These are phyloP conservation scores for Tulasnella sp. DNA, from an alignment of 768 basidiomycete genomes.

Conservation along the genomic window DNA sequence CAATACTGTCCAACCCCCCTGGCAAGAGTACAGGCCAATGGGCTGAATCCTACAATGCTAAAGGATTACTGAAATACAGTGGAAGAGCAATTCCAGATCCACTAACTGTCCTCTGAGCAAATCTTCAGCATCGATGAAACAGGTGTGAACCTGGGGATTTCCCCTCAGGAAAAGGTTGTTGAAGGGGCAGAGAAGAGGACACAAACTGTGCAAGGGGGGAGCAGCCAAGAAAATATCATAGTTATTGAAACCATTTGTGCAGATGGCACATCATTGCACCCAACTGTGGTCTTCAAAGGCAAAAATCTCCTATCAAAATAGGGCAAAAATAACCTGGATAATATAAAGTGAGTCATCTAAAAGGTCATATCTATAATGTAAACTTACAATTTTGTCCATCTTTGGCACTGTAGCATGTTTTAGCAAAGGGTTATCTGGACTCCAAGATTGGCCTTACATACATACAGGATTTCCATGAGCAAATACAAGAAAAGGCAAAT, in stretches of 20 bases:
- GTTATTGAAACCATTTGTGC: conserved; percentile 12
- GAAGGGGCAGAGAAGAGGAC: conserved; percentile 5
- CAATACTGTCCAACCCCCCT: conserved; percentile 5
- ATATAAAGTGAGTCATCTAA: background rate
- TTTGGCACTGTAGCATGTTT: background rate
- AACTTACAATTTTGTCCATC: no score
- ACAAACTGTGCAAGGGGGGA: background rate
- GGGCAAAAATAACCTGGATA: conserved; percentile 4
- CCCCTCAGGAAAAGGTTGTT: conserved; percentile 5
- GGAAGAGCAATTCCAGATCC: background rate
- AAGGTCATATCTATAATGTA: background rate
- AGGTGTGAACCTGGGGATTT: background rate
- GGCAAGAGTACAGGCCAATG: background rate
- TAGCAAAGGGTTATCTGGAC: conserved; percentile 28
- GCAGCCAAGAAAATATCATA: conserved; percentile 13
- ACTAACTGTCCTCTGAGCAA: background rate
- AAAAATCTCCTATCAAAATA: background rate
- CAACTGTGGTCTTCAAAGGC: conserved; percentile 16
- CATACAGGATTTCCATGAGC: conserved; percentile 33
- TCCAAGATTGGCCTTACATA: conserved; percentile 29
- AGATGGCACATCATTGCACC: background rate
- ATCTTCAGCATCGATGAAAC: conserved; percentile 17
- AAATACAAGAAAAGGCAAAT: conserved; percentile 29
- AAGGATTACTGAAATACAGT: conserved; percentile 4
- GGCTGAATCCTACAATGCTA: background rate